Percentiles rank a stretch among this genome's conserved stretches.
phyloP scores from a whole-genome alignment of 768 basidiomycete species.

The Hirschioporus abietinus region DNA sequence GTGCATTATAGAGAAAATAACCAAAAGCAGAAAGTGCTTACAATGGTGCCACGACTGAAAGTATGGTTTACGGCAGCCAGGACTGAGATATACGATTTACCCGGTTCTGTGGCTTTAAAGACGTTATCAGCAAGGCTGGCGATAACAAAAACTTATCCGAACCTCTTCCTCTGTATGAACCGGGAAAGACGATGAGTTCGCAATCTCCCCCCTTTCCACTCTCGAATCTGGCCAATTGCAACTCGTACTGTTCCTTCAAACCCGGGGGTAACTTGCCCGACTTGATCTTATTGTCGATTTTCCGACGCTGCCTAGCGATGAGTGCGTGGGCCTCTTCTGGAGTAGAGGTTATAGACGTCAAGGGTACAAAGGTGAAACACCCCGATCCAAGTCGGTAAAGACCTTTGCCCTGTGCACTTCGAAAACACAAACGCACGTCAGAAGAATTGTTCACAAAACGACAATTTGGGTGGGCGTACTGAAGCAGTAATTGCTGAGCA shows the following conservation, averaged over 20 bases:
- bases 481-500: constrained; percentile 26
- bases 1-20: background rate
- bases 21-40: constrained; percentile 19
- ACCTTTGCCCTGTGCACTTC: constrained; percentile 1
- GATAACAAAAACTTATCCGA: background rate
- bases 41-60: constrained; percentile 45
- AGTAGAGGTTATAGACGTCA: background rate
- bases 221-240: constrained; percentile 28
- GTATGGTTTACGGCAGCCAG: constrained; percentile 34
- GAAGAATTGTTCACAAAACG: background rate
- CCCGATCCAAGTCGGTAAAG: background rate
- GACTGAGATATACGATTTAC: constrained; percentile 39
- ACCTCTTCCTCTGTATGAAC: constrained; percentile 21
- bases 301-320: background rate
- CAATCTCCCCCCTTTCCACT: constrained; percentile 14
- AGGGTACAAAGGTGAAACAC: constrained; percentile 3
- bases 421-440: background rate
- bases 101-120: constrained; percentile 23
- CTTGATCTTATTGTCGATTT: background rate
- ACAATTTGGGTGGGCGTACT: constrained; percentile 25
- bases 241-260: constrained; percentile 33
- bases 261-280: constrained; percentile 20
- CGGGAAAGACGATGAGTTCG: constrained; percentile 25
- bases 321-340: background rate
- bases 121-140: background rate